These are phyloP conservation scores for Apophysomyces trapeziformis DNA, from an alignment of 371 early-diverging fungal species.

Conservation along the genomic window DNA sequence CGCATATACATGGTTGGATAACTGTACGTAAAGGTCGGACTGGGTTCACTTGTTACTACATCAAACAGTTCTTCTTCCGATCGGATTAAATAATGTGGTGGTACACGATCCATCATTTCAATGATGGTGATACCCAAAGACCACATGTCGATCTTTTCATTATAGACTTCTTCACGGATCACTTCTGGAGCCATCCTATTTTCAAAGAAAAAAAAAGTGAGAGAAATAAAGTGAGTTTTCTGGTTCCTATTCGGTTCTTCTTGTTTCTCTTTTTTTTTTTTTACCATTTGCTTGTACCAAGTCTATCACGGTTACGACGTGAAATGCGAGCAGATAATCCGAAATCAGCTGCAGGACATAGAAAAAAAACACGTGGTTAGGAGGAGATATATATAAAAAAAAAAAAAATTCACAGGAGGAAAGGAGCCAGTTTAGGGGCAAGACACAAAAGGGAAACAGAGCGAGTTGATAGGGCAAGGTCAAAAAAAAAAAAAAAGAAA, in stretches of 20 bases:
- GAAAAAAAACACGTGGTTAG: conserved; percentile 11
- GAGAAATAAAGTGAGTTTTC: no score
- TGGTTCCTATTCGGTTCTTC: no score
- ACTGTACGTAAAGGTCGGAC: conserved; percentile 51
- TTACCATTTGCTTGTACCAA: conserved; percentile 96
- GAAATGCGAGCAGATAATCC: conserved; percentile 42
- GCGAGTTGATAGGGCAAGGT: neutral
- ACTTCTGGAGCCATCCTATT: conserved; percentile 54
- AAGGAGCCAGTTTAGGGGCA: neutral
- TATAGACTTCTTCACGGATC: conserved; percentile 50
- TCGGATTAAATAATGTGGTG: conserved; percentile 47
- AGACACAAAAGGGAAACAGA: conserved; percentile 15
- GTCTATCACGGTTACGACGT: conserved; percentile 69
- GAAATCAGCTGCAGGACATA: conserved; percentile 33
- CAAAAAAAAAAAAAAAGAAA: neutral
- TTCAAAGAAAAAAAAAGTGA: no score
- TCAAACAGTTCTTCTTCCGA: conserved; percentile 49
- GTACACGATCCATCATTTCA: conserved; percentile 61
- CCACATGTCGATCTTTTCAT: conserved; percentile 59
- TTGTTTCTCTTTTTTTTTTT: conserved; percentile 6
- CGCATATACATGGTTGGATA: conserved; percentile 55
- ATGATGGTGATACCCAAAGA: conserved; percentile 56
- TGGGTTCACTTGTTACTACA: conserved; percentile 46
- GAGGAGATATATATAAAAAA: neutral
- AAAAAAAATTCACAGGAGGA: conserved; percentile 12